phyloP scores from a whole-genome alignment of 208 protist species.

The Cochliopodium minus region DNA sequence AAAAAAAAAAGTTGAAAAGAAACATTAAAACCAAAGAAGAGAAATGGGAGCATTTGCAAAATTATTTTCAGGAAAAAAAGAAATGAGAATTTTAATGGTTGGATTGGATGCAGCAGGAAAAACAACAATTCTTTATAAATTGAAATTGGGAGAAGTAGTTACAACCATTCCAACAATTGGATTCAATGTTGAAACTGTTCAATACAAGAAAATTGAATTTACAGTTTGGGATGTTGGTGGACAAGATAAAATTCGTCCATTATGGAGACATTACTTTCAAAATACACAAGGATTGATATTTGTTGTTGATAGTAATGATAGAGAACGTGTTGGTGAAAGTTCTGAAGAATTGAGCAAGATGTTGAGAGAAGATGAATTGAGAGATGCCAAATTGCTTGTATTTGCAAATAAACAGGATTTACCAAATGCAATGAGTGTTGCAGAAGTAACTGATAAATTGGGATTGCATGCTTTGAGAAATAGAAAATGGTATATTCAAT shows the following conservation, averaged over 20 bases:
- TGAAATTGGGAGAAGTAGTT: conserved; percentile 75
- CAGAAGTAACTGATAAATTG: conserved; percentile 84
- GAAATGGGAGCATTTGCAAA: too few relatives aligned
- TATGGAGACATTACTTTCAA: conserved; percentile 85
- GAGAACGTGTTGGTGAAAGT: conserved; percentile 64
- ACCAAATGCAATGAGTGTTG: conserved; percentile 82
- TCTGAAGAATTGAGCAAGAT: conserved; percentile 77
- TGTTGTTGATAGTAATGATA: conserved; percentile 86
- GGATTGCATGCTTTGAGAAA: conserved; percentile 42
- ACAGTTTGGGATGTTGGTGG: conserved; percentile 82
- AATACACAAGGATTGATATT: conserved; percentile 88
- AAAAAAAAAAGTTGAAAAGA: too few relatives aligned
- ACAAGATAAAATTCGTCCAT: conserved; percentile 77
- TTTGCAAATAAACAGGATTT: conserved; percentile 98
- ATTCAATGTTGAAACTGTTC: conserved; percentile 87
- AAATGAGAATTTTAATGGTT: conserved; percentile 89
- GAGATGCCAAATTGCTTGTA: conserved; percentile 81
- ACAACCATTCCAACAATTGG: conserved; percentile 89
- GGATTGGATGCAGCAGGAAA: conserved; percentile 82
- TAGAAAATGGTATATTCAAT: conserved; percentile 73
- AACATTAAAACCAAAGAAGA: too few relatives aligned
- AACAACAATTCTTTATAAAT: conserved; percentile 80
- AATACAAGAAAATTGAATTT: conserved; percentile 90
- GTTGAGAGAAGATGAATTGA: conserved; percentile 79
- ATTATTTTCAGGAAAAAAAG: too few relatives aligned